Percentiles rank a stretch among this genome's conserved stretches.
Evolutionary conservation across 306 rosid genomes (phyloP).

Genomic region (Trichosanthes cucumerina): DNA sequence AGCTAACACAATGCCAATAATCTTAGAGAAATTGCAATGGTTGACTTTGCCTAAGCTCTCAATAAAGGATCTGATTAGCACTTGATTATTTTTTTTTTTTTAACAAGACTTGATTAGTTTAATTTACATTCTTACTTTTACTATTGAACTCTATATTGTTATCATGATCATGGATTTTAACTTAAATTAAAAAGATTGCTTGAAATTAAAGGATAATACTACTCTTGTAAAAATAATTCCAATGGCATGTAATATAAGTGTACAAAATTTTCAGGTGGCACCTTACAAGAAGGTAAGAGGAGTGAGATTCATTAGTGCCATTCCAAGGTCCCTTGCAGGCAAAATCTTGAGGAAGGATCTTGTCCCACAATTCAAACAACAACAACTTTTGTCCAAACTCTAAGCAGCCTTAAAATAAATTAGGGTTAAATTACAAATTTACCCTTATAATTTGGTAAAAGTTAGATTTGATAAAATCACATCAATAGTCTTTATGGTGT

Average conservation of each 20-base stretch:
- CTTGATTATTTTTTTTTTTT: too few relatives aligned
- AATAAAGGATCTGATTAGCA: too few relatives aligned
- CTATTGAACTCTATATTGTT: not conserved
- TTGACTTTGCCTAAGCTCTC: too few relatives aligned
- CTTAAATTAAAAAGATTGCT: not conserved
- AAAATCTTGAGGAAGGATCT: slow-evolving; percentile 88
- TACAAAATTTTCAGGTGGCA: slow-evolving; percentile 50
- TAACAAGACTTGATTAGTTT: too few relatives aligned
- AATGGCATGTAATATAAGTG: not conserved
- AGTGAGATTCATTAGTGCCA: slow-evolving; percentile 45
- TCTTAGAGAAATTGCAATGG: too few relatives aligned
- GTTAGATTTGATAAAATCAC: too few relatives aligned
- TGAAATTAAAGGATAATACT: not conserved
- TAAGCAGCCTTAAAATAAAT: slow-evolving; percentile 14
- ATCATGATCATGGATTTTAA: not conserved
- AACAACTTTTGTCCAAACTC: slow-evolving; percentile 35
- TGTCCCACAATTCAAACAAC: slow-evolving; percentile 39
- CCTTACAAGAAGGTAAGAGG: slow-evolving; percentile 76
- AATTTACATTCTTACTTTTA: not conserved
- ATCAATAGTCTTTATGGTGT: too few relatives aligned
- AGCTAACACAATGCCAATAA: too few relatives aligned
- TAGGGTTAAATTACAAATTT: too few relatives aligned
- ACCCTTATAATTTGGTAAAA: too few relatives aligned
- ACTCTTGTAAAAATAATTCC: not conserved
- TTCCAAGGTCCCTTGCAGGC: slow-evolving; percentile 85